Percentiles rank a stretch among this genome's conserved stretches.
Evolutionary conservation across 1,139 yeast species (phyloP).

Genomic region (Protomyces macrosporus): DNA sequence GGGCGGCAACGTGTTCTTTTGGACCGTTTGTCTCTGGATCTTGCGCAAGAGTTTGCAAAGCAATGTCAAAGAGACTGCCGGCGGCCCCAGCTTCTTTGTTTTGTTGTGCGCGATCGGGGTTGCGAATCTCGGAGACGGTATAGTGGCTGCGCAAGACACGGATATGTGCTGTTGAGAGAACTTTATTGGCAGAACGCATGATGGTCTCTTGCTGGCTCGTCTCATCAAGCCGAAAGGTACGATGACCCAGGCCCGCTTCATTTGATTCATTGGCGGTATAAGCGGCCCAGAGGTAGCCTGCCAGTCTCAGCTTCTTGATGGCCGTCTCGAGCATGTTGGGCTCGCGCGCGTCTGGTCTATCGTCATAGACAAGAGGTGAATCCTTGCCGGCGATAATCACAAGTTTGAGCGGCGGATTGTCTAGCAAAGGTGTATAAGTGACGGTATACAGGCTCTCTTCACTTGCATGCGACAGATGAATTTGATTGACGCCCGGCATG

Average conservation of each 20-base stretch:
- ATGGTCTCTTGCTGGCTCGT: slow-evolving; percentile 53
- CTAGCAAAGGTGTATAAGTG: slow-evolving; percentile 53
- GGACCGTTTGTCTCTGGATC: slow-evolving; percentile 35
- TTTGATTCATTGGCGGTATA: slow-evolving; percentile 90
- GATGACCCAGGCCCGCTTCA: slow-evolving; percentile 67
- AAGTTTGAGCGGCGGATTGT: slow-evolving; percentile 74
- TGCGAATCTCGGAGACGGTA: slow-evolving; percentile 51
- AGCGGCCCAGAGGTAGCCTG: slow-evolving; percentile 87
- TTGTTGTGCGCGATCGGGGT: slow-evolving; percentile 82
- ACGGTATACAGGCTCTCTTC: not conserved
- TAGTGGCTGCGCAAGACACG: slow-evolving; percentile 66
- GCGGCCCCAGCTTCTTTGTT: slow-evolving; percentile 63
- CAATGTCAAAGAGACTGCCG: slow-evolving; percentile 74
- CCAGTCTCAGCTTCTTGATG: slow-evolving; percentile 67
- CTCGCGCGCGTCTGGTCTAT: slow-evolving; percentile 49
- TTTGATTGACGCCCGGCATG: slow-evolving; percentile 56
- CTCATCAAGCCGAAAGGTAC: slow-evolving; percentile 75
- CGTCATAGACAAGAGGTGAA: slow-evolving; percentile 66
- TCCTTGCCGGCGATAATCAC: slow-evolving; percentile 75
- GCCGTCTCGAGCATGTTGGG: slow-evolving; percentile 73
- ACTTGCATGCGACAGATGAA: slow-evolving; percentile 35
- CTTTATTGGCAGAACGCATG: slow-evolving; percentile 32
- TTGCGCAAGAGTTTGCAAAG: slow-evolving; percentile 59
- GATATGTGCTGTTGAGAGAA: slow-evolving; percentile 57
- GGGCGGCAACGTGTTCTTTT: slow-evolving; percentile 70